Conservation (phyloP, 139 green algal genomes). For the Klebsormidium nitens region DNA sequence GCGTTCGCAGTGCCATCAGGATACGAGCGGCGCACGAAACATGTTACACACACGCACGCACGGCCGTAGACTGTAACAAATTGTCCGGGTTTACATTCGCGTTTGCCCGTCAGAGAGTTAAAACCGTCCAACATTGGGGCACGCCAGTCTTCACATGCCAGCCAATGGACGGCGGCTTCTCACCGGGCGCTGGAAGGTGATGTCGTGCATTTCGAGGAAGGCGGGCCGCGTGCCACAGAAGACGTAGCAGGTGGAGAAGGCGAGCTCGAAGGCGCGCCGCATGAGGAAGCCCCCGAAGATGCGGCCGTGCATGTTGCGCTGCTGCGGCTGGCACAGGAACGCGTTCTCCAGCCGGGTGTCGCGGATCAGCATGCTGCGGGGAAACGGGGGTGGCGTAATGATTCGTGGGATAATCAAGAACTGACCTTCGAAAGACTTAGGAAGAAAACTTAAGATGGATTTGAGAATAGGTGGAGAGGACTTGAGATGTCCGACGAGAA, state of each 20-base stretch:
- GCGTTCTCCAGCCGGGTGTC: conserved; percentile 53
- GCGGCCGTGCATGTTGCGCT: conserved; percentile 49
- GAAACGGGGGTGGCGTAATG: no score
- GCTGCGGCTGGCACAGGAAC: conserved; percentile 76
- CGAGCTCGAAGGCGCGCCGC: conserved; percentile 78
- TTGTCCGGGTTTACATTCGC: neutral
- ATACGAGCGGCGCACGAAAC: no score
- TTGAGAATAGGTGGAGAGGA: no score
- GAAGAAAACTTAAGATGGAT: no score
- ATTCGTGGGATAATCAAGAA: no score
- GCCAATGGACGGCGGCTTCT: neutral
- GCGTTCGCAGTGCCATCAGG: no score
- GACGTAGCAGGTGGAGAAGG: conserved; percentile 70
- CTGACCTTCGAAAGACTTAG: no score
- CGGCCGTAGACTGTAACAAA: neutral
- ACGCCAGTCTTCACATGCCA: neutral
- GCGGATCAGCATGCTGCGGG: conserved; percentile 9
- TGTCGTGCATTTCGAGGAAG: conserved; percentile 53
- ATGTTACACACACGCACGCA: no score
- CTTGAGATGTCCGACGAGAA: no score
- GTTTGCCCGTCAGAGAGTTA: neutral
- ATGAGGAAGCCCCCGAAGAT: conserved; percentile 86
- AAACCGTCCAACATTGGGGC: neutral
- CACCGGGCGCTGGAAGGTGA: conserved; percentile 47
- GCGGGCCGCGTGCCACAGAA: conserved; percentile 59